Conservation (phyloP, 345 rosid species). For the Mangifera indica region DNA sequence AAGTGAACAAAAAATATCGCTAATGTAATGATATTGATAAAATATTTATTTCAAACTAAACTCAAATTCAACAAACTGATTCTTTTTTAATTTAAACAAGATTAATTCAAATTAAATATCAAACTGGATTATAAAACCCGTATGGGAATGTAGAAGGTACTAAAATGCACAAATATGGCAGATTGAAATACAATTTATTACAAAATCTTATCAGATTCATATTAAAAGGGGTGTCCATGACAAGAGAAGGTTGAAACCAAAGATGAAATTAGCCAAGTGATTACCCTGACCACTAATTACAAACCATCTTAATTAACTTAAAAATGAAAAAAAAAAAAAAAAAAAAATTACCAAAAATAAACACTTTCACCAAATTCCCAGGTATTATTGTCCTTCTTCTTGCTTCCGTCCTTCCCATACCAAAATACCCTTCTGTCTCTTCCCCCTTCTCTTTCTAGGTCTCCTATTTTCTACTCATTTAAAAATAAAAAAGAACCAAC, state of each 20-base stretch:
- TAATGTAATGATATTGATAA: too few species aligned
- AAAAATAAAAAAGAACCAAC: neutral
- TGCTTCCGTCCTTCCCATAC: neutral
- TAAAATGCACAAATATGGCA: too few species aligned
- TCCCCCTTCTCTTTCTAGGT: neutral
- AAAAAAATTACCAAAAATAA: neutral
- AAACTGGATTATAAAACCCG: too few species aligned
- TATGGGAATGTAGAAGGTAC: too few species aligned
- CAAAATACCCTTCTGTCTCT: neutral
- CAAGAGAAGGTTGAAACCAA: neutral
- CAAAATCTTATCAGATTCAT: too few species aligned
- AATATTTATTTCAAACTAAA: too few species aligned
- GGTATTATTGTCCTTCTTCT: neutral
- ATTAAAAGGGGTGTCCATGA: too few species aligned
- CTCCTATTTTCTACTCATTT: constrained; percentile 4
- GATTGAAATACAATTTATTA: too few species aligned
- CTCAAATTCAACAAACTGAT: too few species aligned
- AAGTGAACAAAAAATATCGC: too few species aligned
- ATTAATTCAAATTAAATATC: too few species aligned
- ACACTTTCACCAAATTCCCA: neutral
- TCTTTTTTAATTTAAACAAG: too few species aligned
- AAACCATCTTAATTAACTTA: neutral
- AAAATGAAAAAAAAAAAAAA: neutral
- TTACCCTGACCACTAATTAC: neutral
- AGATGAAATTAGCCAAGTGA: neutral